A percentile compares a stretch with the other conserved stretches of the same genome.
Conservation (phyloP, 2,329 filamentous ascomycete genomes). For the Neofusicoccum parvum region DNA sequence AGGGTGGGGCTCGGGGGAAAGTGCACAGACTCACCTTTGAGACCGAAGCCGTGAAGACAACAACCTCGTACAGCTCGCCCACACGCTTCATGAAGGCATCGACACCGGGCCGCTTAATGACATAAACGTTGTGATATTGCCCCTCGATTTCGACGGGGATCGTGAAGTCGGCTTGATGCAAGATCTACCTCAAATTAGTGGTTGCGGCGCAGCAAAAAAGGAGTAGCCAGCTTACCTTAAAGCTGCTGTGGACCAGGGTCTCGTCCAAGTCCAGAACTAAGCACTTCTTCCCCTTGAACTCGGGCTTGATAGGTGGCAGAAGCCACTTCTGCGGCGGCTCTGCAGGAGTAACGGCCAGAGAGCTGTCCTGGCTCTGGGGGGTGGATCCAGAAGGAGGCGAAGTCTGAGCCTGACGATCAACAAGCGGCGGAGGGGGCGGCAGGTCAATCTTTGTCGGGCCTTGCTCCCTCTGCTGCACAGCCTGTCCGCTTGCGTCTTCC, state of each 20-base stretch:
- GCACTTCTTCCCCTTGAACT: conserved; percentile 87
- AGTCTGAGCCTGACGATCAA: conserved; percentile 45
- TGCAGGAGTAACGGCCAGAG: conserved; percentile 42
- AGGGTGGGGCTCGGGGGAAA: conserved; percentile 22
- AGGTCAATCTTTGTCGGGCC: conserved; percentile 49
- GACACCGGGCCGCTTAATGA: conserved; percentile 98
- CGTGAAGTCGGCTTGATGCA: conserved; percentile 97
- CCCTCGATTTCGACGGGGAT: conserved; percentile 99
- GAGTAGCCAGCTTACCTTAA: conserved; percentile 70
- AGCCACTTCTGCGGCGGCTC: conserved; percentile 69
- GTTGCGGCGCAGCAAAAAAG: not conserved
- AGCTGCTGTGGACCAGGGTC: conserved; percentile 96
- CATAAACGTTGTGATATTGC: conserved; percentile 98
- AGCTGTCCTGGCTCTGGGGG: conserved; percentile 38
- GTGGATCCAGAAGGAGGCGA: conserved; percentile 43
- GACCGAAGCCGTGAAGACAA: conserved; percentile 97
- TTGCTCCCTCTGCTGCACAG: conserved; percentile 29
- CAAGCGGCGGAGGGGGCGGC: conserved; percentile 59
- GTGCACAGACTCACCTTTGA: conserved; percentile 70
- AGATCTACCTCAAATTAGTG: conserved; percentile 64
- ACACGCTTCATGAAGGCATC: conserved; percentile 99
- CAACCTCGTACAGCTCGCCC: conserved; percentile 95
- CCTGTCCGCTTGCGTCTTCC: conserved; percentile 28
- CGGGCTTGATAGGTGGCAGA: conserved; percentile 77
- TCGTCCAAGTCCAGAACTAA: conserved; percentile 94